Base-by-base conservation (phyloP, 495 filamentous ascomycete genomes). In the Gamarada debralockiae region DNA sequence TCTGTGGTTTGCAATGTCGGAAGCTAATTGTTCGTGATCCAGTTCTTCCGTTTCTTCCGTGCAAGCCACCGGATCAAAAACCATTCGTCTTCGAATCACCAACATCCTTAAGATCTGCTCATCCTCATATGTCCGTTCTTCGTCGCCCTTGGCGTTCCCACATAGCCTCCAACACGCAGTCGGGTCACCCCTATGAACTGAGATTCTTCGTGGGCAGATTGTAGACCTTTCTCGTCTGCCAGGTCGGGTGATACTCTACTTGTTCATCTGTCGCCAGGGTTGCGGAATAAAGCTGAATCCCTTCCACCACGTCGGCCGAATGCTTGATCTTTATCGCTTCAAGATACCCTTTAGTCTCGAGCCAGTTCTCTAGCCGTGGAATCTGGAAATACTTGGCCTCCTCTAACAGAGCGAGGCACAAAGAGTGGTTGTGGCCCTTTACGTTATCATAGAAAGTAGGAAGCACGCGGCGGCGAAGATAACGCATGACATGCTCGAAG, bases 401-500 rank as follows among this genome's bases (percentile, higher is more conserved):
- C 2, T 49, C 48, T 1, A 69, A 39, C 0, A 75, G 54, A 20
- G 48, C 37, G 3, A 52, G 13, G 44, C 75, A 75, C 34, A 63
- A 33, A 10, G 45, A 55, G 39, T 64, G 53, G 46, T 78, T 66
- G 44, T 69, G 67, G 0, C 67, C 67, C 12, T 56, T 65, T 17
- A 31, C 38, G 14, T 50, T 46, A 51, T 65, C 59, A 52, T 68
- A 76, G 51, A 73, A 72, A 1, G 75, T 0, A 0, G 74, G 74
- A 20, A 66, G 62, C 3, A 55, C 57, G 3, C 60, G 57, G 15
- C 60, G 65, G 0, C 73, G 68, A 2, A 74, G 56, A 55, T 67
- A 75, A 1, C 55, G 58, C 4, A 77, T 59, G 45, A 76, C 57
- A 50, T 76, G 60, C 31, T 61, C 51, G 56, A 77, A 77, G 8